A percentile compares a stretch with the other conserved stretches of the same genome.
Evolutionary conservation across 345 rosid genomes (phyloP).

Genomic region (Adansonia digitata): DNA sequence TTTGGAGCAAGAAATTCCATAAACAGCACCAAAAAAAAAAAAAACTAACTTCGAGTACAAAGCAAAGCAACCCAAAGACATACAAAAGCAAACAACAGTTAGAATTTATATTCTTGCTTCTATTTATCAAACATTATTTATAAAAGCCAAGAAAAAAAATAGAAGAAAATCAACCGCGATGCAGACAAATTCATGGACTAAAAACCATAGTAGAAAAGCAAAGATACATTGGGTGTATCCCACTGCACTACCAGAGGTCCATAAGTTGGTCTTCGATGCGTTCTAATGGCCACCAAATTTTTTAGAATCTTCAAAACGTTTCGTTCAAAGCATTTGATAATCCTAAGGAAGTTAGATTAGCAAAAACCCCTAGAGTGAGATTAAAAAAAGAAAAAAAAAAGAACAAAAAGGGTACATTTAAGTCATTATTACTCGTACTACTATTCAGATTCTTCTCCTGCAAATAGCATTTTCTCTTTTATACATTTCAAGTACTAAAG

Average conservation of each 20-base stretch:
- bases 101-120: not conserved
- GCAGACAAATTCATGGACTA: not conserved
- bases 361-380: no score
- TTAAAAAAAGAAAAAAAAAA: no score
- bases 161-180: no score
- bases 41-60: not conserved
- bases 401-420: not conserved
- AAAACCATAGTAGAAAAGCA: not conserved
- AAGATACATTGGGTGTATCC: not conserved
- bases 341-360: not conserved
- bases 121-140: not conserved
- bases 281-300: not conserved
- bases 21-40: not conserved
- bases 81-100: not conserved
- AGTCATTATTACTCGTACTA: not conserved
- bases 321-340: not conserved
- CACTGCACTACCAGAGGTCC: not conserved
- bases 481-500: no score
- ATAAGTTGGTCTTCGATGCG: not conserved
- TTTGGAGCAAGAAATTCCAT: not conserved
- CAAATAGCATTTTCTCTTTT: no score
- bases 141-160: not conserved
- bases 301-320: no score
- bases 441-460: no score
- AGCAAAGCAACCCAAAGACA: not conserved